Conservation (phyloP, 2,329 filamentous ascomycete genomes). For the Chaetomium sp. region DNA sequence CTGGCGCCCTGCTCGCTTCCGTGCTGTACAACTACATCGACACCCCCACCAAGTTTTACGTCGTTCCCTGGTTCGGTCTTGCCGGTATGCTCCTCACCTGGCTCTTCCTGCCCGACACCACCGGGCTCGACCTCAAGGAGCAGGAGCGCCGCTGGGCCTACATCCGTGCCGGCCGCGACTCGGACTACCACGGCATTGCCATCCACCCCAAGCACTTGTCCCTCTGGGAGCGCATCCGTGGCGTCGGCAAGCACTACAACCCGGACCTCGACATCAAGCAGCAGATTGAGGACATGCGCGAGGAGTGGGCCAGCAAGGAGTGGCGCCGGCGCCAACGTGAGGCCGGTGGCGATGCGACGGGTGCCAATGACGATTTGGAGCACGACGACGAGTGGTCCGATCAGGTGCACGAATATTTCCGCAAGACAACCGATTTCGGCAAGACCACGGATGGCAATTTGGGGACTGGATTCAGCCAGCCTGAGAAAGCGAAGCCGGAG, state of each 20-base stretch:
- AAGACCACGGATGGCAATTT: no score
- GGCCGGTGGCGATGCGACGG: slow-evolving; percentile 28
- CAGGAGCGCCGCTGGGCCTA: slow-evolving; percentile 91
- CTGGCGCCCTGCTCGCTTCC: slow-evolving; percentile 78
- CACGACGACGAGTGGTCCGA: slow-evolving; percentile 44
- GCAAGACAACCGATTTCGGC: slow-evolving; percentile 25
- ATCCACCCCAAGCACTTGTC: slow-evolving; percentile 85
- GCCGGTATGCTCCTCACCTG: slow-evolving; percentile 75
- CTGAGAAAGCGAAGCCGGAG: not conserved
- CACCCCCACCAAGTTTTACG: slow-evolving; percentile 76
- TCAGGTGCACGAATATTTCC: slow-evolving; percentile 51
- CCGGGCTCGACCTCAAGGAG: slow-evolving; percentile 92
- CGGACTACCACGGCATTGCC: slow-evolving; percentile 89
- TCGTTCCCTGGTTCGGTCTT: slow-evolving; percentile 94
- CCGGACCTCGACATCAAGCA: slow-evolving; percentile 74
- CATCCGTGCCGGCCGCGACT: slow-evolving; percentile 68
- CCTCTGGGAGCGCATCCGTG: slow-evolving; percentile 76
- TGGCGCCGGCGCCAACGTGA: slow-evolving; percentile 30
- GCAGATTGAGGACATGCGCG: slow-evolving; percentile 76
- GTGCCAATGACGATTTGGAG: slow-evolving; percentile 6
- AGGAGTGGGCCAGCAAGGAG: slow-evolving; percentile 54
- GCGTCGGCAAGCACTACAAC: slow-evolving; percentile 76
- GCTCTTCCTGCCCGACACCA: slow-evolving; percentile 92
- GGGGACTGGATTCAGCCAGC: no score
- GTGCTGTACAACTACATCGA: slow-evolving; percentile 94